Conservation (phyloP, 148 eudicot genomes). For the Cornus suecica region DNA sequence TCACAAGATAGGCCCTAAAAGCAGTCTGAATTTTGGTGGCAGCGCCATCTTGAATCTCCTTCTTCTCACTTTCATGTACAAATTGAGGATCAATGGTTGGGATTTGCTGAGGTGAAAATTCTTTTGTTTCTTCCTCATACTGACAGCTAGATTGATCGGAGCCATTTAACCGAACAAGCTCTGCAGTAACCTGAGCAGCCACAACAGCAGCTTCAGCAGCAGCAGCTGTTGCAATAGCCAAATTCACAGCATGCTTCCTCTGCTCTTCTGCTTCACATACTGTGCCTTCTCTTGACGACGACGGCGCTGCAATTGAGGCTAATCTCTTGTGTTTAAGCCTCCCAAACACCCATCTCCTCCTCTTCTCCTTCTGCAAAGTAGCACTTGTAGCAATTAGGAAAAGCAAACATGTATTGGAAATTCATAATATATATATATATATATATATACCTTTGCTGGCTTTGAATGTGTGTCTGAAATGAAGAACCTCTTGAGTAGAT, state of each 20-base stretch:
- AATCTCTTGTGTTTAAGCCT: constrained; percentile 32
- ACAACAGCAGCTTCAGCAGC: neutral
- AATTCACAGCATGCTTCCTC: constrained; percentile 5
- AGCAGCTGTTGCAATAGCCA: constrained; percentile 7
- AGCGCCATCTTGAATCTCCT: constrained; percentile 26
- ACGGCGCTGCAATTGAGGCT: constrained; percentile 25
- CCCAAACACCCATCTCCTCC: constrained; percentile 49
- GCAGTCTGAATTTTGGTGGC: constrained; percentile 70
- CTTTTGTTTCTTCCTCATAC: constrained; percentile 12
- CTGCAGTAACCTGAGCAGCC: constrained; percentile 1
- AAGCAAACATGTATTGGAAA: neutral
- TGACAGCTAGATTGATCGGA: constrained; percentile 6
- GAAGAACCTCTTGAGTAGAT: constrained; percentile 46
- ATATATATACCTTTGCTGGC: constrained; percentile 40
- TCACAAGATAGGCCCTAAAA: constrained; percentile 68
- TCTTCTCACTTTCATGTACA: constrained; percentile 6
- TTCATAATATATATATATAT: too few species aligned
- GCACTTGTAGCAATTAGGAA: neutral
- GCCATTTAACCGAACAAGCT: neutral
- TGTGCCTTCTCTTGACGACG: constrained; percentile 21
- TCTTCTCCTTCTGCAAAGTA: constrained; percentile 37
- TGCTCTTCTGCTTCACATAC: constrained; percentile 19
- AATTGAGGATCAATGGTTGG: constrained; percentile 16
- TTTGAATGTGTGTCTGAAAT: constrained; percentile 30
- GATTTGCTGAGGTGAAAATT: constrained; percentile 24